Conservation (phyloP, 2,329 filamentous ascomycete species). For the Epichloe sylvatica region DNA sequence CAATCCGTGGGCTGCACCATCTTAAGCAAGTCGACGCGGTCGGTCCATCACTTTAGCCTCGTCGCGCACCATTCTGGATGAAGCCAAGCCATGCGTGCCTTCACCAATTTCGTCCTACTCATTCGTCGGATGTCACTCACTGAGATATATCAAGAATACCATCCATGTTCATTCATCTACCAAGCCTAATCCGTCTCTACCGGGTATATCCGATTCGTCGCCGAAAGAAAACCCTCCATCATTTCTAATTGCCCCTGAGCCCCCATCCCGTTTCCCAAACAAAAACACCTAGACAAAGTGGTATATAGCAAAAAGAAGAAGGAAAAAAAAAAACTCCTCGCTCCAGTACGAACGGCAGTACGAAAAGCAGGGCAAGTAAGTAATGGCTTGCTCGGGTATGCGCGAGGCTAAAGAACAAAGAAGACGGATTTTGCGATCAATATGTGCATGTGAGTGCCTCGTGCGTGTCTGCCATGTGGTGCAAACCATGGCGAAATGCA, state of each 20-base stretch:
- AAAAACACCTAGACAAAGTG: neutral
- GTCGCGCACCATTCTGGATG: too few relatives aligned
- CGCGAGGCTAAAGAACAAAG: neutral
- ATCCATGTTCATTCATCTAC: neutral
- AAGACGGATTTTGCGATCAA: neutral
- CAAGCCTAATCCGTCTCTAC: neutral
- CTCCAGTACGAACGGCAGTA: neutral
- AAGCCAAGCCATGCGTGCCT: too few relatives aligned
- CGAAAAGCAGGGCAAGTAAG: neutral
- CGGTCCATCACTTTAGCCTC: too few relatives aligned
- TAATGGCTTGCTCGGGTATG: neutral
- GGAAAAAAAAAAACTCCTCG: neutral
- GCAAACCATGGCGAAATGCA: neutral
- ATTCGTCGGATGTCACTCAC: too few relatives aligned
- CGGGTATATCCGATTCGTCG: slow-evolving; percentile 1
- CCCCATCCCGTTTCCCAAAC: neutral
- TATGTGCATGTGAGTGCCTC: neutral
- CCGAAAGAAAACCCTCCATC: slow-evolving; percentile 9
- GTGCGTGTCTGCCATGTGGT: neutral
- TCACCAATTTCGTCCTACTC: too few relatives aligned
- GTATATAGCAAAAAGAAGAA: slow-evolving; percentile 2
- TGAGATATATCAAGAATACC: slow-evolving; percentile 2
- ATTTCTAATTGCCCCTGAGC: neutral
- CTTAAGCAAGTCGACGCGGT: too few relatives aligned
- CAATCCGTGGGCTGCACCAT: too few relatives aligned